phyloP scores from a whole-genome alignment of 2,329 filamentous ascomycete species.

The Exophiala aquamarina region DNA sequence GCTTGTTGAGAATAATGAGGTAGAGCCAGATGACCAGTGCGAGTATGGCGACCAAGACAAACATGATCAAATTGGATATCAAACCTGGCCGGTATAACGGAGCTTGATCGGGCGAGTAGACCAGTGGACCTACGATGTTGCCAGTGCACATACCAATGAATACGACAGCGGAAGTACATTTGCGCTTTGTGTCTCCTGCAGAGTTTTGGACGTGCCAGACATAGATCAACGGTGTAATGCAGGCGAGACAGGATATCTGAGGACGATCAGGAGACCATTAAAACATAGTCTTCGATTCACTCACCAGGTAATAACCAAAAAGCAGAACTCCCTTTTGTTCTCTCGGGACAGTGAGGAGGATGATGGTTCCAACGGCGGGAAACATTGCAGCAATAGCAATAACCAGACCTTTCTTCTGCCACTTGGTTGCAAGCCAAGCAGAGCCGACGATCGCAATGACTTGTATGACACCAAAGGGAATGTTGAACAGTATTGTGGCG shows the following conservation, averaged over 20 bases:
- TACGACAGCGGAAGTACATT: conserved; percentile 37
- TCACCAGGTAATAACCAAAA: conserved; percentile 53
- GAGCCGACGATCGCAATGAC: conserved; percentile 36
- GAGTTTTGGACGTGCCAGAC: conserved; percentile 40
- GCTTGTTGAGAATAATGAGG: conserved; percentile 31
- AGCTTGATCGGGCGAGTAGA: conserved; percentile 36
- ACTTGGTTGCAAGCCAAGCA: conserved; percentile 43
- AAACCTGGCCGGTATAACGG: conserved; percentile 36
- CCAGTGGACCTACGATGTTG: conserved; percentile 38
- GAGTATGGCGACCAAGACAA: conserved; percentile 26
- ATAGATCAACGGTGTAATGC: conserved; percentile 38
- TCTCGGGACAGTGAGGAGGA: conserved; percentile 51
- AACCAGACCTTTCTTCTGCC: conserved; percentile 46
- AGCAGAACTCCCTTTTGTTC: conserved; percentile 50
- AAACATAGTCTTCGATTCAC: neutral
- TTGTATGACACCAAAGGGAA: conserved; percentile 37
- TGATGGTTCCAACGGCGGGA: conserved; percentile 43
- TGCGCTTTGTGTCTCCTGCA: conserved; percentile 38
- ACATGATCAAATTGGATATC: conserved; percentile 37
- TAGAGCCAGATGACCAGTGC: conserved; percentile 19
- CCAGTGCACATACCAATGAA: conserved; percentile 39
- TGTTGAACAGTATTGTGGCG: conserved; percentile 18
- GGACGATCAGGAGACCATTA: conserved; percentile 28
- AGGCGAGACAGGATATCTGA: conserved; percentile 29
- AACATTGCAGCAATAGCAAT: conserved; percentile 41